phyloP scores from a whole-genome alignment of 202 grass and related monocot genomes.

The Bolboschoenoplectus hybrid region DNA sequence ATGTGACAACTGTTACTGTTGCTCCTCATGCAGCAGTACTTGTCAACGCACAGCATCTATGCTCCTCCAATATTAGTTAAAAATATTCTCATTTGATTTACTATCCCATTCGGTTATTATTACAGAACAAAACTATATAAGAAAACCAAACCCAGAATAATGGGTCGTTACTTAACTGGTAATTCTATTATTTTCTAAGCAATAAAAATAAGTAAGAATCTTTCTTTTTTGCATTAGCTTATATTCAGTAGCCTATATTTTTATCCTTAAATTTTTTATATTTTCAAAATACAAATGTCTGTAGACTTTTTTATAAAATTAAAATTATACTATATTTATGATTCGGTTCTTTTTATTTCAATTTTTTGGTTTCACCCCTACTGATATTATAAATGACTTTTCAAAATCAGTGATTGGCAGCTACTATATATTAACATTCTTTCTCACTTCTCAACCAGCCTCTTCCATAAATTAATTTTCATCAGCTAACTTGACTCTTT shows the following conservation, averaged over 20 bases:
- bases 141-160: not conserved
- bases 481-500: not conserved
- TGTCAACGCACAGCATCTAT: not conserved
- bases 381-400: too few species aligned
- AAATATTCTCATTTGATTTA: not conserved
- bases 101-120: not conserved
- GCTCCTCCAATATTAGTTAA: not conserved
- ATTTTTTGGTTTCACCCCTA: too few species aligned
- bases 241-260: not conserved
- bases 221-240: not conserved
- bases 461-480: not conserved
- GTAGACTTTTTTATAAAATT: too few species aligned
- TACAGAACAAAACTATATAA: not conserved
- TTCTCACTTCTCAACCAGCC: not conserved
- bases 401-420: too few species aligned
- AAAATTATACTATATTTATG: too few species aligned
- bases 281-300: too few species aligned
- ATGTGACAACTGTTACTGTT: not conserved
- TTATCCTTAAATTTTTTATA: too few species aligned
- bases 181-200: not conserved
- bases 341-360: too few species aligned
- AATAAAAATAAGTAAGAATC: not conserved
- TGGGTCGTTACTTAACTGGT: not conserved
- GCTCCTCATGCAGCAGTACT: not conserved
- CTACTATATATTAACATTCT: not conserved